Base-by-base conservation (phyloP, 306 rosid genomes). In the Herpetospermum pedunculosum region DNA sequence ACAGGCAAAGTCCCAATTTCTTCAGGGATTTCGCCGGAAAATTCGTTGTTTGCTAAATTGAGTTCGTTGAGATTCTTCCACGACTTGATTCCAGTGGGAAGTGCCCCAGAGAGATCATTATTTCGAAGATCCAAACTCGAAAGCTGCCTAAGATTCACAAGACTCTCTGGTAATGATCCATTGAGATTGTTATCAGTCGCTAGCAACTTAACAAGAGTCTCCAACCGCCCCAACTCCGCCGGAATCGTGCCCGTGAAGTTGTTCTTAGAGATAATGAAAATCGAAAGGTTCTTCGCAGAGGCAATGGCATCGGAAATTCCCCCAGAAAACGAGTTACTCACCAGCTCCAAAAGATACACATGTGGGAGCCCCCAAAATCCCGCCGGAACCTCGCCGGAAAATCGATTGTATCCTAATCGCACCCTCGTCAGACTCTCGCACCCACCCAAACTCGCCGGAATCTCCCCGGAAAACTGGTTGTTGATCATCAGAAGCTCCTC, bases 401-500 rank as follows among this genome's bases (percentile, higher is more conserved):
- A 70, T 37, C 60, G 84, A 80, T 95, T 95, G 78, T 84, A 82
- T 55, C 92, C 96, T 70, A 95, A 83, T 63, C 97, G 83, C 44
- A 89, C 92, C 7, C 99, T 92, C 0, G 88, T 88, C 58, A 91
- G 70, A 1, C 97, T 85, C 46, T 49, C 73, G 76, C 99, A 95
- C 34, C 67, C 85, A 3, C 96, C 80, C 38, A 95, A 87, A 77
- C 89, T 87, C 28, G 60, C 40, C 15, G 99, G 99, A 71, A 95
- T 88, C 64, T 84, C 29, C 72, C 99, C 90, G 8, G 88, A 84
- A 72, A 95, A 87, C 3, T 92, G 88, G 65, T 95, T 95, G 77
- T 85, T 95, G 77, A 95, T 91, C 52, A 95, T 85, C n/a, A 95
- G 88, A 77, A 95, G 89, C 80, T 91, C 92, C 6, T 92, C 87